These are phyloP conservation scores for Skeletonema tropicum DNA, from an alignment of 108 stramenopile species.

Conservation along the genomic window DNA sequence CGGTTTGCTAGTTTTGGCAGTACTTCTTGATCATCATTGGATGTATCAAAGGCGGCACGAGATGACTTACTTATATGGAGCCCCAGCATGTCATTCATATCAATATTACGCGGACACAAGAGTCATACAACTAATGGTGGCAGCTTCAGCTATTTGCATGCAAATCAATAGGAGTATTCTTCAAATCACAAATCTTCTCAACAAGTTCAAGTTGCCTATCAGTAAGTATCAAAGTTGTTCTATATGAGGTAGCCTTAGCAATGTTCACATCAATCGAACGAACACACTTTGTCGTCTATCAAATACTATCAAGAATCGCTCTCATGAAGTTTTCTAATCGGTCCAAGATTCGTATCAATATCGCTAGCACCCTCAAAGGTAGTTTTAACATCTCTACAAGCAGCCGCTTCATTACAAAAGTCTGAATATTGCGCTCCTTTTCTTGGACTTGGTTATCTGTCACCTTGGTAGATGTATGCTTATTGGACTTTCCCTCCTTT, in stretches of 20 bases:
- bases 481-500: neutral
- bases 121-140: too few species aligned
- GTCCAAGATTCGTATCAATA: slow-evolving; percentile 16
- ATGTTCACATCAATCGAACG: neutral
- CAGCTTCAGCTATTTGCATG: too few species aligned
- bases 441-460: slow-evolving; percentile 1
- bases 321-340: slow-evolving; percentile 21
- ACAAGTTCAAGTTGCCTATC: too few species aligned
- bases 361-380: slow-evolving; percentile 29
- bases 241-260: neutral
- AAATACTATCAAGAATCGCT: slow-evolving; percentile 26
- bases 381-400: slow-evolving; percentile 39
- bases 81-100: neutral
- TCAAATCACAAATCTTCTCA: too few species aligned
- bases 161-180: too few species aligned
- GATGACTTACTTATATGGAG: neutral
- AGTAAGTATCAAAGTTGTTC: too few species aligned
- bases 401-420: slow-evolving; percentile 16
- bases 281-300: neutral
- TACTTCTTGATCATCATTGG: neutral
- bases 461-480: neutral
- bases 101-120: neutral
- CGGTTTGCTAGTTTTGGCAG: slow-evolving; percentile 40
- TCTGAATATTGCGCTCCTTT: neutral
- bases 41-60: neutral